A percentile compares a stretch with the other conserved stretches of the same genome.
Evolutionary conservation across 768 basidiomycete genomes (phyloP).

Genomic region (Suillus hirtellus): DNA sequence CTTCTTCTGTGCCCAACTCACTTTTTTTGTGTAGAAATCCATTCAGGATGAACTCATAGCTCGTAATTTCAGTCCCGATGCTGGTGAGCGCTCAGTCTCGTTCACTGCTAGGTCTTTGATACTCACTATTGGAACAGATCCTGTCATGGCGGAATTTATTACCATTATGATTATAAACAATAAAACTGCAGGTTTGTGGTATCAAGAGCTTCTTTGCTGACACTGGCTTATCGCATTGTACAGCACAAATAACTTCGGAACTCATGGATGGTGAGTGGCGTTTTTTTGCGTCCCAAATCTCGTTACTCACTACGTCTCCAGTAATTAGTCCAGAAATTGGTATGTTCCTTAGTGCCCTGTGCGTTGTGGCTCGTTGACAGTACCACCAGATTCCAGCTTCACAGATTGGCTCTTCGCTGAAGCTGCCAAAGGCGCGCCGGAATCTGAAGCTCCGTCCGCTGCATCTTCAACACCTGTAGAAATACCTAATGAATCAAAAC

Average conservation of each 20-base stretch:
- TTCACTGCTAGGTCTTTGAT: constrained; percentile 11
- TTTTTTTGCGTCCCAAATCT: constrained; percentile 2
- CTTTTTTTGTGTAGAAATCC: constrained; percentile 51
- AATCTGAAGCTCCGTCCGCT: constrained; percentile 42
- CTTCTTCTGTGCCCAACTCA: constrained; percentile 8
- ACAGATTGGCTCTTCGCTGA: constrained; percentile 88
- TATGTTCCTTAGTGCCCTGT: constrained; percentile 33
- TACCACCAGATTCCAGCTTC: constrained; percentile 66
- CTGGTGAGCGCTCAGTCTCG: constrained; percentile 51
- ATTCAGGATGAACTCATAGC: constrained; percentile 81
- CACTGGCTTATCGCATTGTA: constrained; percentile 9
- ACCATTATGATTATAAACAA: constrained; percentile 95
- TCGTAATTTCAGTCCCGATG: constrained; percentile 72
- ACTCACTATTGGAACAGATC: constrained; percentile 48
- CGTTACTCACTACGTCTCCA: constrained; percentile 26
- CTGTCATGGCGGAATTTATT: constrained; percentile 92
- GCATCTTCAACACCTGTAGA: constrained; percentile 30
- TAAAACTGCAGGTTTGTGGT: constrained; percentile 68
- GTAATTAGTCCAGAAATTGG: constrained; percentile 85
- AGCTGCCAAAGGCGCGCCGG: constrained; percentile 68
- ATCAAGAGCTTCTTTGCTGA: constrained; percentile 11
- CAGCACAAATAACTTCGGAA: constrained; percentile 86
- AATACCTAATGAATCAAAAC: constrained; percentile 25
- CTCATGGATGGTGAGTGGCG: constrained; percentile 69
- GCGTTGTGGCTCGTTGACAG: constrained; percentile 2